Percentiles rank a stretch among this genome's conserved stretches.
phyloP scores from a whole-genome alignment of 2,329 filamentous ascomycete genomes.

The Thielaviopsis punctulata region DNA sequence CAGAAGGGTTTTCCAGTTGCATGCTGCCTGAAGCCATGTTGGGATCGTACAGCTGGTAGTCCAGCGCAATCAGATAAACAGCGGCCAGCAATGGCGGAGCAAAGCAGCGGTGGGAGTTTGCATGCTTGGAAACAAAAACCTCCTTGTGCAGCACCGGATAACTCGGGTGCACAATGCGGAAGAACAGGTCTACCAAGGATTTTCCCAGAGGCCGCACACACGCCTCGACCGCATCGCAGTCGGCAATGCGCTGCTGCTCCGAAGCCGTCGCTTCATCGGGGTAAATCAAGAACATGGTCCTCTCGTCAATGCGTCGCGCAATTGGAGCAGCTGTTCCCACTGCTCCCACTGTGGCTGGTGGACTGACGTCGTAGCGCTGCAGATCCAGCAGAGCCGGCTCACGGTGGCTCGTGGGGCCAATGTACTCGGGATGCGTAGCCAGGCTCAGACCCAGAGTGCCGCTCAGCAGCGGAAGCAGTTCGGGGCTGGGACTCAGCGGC shows the following conservation, averaged over 20 bases:
- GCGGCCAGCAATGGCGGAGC: constrained; percentile 32
- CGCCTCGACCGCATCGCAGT: constrained; percentile 35
- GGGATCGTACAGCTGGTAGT: constrained; percentile 32
- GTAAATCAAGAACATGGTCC: constrained; percentile 22
- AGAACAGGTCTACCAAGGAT: constrained; percentile 41
- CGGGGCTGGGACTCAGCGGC: constrained; percentile 4
- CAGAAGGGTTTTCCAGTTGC: constrained; percentile 22
- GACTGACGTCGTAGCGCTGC: constrained; percentile 31
- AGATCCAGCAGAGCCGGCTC: constrained; percentile 40
- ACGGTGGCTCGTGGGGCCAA: constrained; percentile 41
- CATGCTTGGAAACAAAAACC: constrained; percentile 35
- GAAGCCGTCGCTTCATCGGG: constrained; percentile 21
- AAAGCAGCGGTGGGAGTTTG: constrained; percentile 31
- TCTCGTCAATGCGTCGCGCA: constrained; percentile 20
- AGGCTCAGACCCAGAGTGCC: constrained; percentile 37
- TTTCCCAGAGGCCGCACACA: constrained; percentile 30
- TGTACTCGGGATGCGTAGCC: constrained; percentile 41
- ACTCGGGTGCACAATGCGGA: constrained; percentile 33
- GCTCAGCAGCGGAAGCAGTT: constrained; percentile 19
- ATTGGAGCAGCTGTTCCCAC: constrained; percentile 13
- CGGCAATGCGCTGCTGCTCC: constrained; percentile 23
- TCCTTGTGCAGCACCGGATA: constrained; percentile 36
- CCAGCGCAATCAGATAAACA: constrained; percentile 33
- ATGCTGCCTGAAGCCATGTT: constrained; percentile 20
- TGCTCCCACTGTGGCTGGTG: neutral